These are phyloP conservation scores for Ammopiptanthus mongolicus DNA, from an alignment of 306 rosid species.

Conservation along the genomic window DNA sequence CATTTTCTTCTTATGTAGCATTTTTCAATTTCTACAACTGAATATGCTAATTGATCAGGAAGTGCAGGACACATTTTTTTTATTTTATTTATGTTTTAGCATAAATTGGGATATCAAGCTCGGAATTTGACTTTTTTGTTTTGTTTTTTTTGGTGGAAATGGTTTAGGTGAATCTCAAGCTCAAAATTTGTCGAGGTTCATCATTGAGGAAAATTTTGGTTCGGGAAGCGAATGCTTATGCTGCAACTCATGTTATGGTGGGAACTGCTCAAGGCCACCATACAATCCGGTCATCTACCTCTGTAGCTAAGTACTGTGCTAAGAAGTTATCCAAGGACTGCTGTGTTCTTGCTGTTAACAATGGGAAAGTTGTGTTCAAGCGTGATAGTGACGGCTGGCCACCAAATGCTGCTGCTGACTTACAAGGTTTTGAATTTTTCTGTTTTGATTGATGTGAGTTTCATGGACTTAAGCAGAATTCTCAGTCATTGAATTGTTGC, in stretches of 20 bases:
- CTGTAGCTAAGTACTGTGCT: conserved; percentile 90
- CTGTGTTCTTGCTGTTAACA: conserved; percentile 70
- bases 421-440: conserved; percentile 45
- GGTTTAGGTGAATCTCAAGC: conserved; percentile 89
- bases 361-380: conserved; percentile 74
- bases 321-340: conserved; percentile 57
- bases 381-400: conserved; percentile 52
- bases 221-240: conserved; percentile 68
- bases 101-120: background rate
- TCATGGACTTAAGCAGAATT: background rate
- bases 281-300: conserved; percentile 61
- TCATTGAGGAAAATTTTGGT: conserved; percentile 66
- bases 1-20: background rate
- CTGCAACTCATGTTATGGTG: conserved; percentile 65
- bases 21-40: background rate
- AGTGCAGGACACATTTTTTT: background rate
- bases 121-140: background rate
- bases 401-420: background rate
- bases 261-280: conserved; percentile 62
- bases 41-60: conserved; percentile 3
- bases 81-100: background rate
- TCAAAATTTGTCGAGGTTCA: conserved; percentile 81
- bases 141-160: background rate
- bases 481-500: conserved; percentile 27
- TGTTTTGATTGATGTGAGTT: background rate